Base-by-base conservation (phyloP, 495 filamentous ascomycete genomes). In the Hypoxylon fragiforme region DNA sequence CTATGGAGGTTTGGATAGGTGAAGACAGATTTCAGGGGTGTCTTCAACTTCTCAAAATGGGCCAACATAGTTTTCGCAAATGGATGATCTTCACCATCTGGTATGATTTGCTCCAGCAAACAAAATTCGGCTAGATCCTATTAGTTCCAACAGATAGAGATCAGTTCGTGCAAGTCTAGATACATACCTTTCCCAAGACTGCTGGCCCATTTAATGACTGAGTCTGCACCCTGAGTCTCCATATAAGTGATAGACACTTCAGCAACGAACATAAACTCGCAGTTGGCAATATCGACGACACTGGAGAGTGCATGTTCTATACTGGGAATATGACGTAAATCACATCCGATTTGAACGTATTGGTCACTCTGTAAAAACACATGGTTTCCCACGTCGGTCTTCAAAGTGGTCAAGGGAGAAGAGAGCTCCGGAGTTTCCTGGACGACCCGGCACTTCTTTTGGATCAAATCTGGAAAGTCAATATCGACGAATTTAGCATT, bases 181-280 rank as follows among this genome's bases (percentile, higher is more conserved):
- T 8, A 36, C 60, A 65, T 67, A 87, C 88, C 85, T 65, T 86
- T 74, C 15, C 81, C 77, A 38, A 91, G 70, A 11, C 68, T 77
- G 31, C 80, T 76, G 6, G 85, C 83, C 88, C 88, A 94, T 28
- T 70, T 61, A 16, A 96, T 82, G 3, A 96, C 75, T 15, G 73
- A 73, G 71, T 95, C 83, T 26, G 92, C 85, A 16, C 82, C 81
- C n/a, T 81, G 70, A 13, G 79, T 78, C 35, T 90, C 83, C 91
- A 96, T 96, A 59, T 96, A 96, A 1, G 91, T 91, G 24, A 95
- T 77, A 3, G 90, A 95, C 3, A 96, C 91, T 69, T 96, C 92
- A 0, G 90, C 91, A 2, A 88, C 80, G 62, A 90, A 94, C 44
- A 96, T 81, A 8, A 96, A 75, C 7, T 76, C 70, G 51, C 80